Evolutionary conservation across 108 stramenopile genomes (phyloP), one percentile per base, ranked within the genome.

Genomic region (Bacterosira constricta): DNA sequence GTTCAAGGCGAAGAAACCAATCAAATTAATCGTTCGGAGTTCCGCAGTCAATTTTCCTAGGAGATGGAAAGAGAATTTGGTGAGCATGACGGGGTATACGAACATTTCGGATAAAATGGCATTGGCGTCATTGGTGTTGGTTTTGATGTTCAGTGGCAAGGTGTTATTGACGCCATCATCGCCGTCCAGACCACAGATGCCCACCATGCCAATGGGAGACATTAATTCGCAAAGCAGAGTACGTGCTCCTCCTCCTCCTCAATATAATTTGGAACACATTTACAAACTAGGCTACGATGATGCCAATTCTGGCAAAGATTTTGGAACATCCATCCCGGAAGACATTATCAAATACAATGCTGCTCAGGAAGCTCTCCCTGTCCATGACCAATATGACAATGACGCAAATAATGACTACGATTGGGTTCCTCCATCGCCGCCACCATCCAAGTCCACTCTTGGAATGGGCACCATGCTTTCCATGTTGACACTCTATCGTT

Each of bases 261-360:
- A 38, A 29, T 72, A 73, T 54, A 63, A 73, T 45, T 21, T 75
- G 6, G 76, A 81, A 52, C 63, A 66, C 21, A 81, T 81, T 23
- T 81, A 81, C 54, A 81, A 81, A 60, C 58, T 81, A 23, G 80
- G 80, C 20, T 81, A 61, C 49, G 80, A 81, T 15, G 80, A 81
- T 66, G 80, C 62, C 20, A 66, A 66, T 39, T 45, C 51, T 26
- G 80, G 76, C 4, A 77, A 61, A 18, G 75, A 49, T n/a, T 81
- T 77, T 61, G 76, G 80, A 37, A 34, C 75, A 26, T 77, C 75
- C 8, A 36, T 81, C 11, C 80, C 75, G 0, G 29, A 72, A 29
- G 64, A 54, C 25, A 70, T 69, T 34, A 13, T 55, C 10, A 53
- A 37, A 37, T 12, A 32, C 23, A 47, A 35, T 46, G 60, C 47